phyloP scores from a whole-genome alignment of 2,329 filamentous ascomycete species.

The Camptophora hylomeconis region DNA sequence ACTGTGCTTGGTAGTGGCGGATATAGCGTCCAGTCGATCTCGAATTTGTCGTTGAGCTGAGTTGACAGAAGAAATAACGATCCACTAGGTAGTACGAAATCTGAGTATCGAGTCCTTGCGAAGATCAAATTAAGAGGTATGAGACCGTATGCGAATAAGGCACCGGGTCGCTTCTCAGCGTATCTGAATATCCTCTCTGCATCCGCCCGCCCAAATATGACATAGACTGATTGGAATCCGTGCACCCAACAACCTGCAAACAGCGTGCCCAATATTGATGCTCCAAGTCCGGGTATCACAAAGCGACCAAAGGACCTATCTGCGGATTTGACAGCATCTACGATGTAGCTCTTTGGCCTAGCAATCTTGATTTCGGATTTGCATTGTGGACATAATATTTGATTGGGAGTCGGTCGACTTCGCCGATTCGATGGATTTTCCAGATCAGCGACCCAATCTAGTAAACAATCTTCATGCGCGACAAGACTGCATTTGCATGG shows the following conservation, averaged over 20 bases:
- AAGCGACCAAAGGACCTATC: slow-evolving; percentile 45
- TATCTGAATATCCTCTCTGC: slow-evolving; percentile 40
- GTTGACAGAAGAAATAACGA: slow-evolving; percentile 44
- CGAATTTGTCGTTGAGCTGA: slow-evolving; percentile 25
- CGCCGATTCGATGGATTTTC: slow-evolving; percentile 48
- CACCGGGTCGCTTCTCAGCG: slow-evolving; percentile 22
- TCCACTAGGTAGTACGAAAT: slow-evolving; percentile 49
- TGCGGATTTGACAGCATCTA: slow-evolving; percentile 51
- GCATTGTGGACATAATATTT: slow-evolving; percentile 78
- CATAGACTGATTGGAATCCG: slow-evolving; percentile 49
- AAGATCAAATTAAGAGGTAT: slow-evolving; percentile 56
- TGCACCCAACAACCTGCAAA: slow-evolving; percentile 42
- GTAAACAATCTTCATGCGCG: slow-evolving; percentile 77
- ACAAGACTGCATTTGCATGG: slow-evolving; percentile 84
- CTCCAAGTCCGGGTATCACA: slow-evolving; percentile 51
- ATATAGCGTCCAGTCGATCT: slow-evolving; percentile 45
- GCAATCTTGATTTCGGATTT: slow-evolving; percentile 66
- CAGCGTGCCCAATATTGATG: slow-evolving; percentile 30
- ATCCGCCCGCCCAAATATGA: slow-evolving; percentile 53
- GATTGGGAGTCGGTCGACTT: slow-evolving; percentile 28
- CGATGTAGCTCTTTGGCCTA: slow-evolving; percentile 59
- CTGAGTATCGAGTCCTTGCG: slow-evolving; percentile 51
- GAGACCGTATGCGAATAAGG: slow-evolving; percentile 47
- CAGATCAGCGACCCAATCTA: slow-evolving; percentile 87
- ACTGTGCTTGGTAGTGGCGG: slow-evolving; percentile 54